A percentile compares a stretch with the other conserved stretches of the same genome.
Conservation (phyloP, 495 filamentous ascomycete species). For the Penicillium psychrofluorescens region DNA sequence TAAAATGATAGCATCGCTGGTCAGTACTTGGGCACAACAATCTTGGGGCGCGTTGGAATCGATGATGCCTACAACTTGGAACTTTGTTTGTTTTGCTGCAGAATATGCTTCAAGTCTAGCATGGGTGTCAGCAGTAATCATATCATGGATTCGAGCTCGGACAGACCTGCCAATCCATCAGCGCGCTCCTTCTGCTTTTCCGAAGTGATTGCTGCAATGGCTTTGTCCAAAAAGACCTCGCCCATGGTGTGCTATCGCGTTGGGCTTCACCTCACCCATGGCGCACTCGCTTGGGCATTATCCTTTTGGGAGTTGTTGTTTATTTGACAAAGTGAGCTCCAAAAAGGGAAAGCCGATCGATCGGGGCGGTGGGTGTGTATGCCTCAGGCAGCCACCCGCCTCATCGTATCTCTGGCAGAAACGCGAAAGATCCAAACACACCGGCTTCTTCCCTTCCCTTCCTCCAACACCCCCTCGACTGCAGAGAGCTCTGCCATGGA, state of each 20-base stretch:
- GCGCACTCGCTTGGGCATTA: not conserved
- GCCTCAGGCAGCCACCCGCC: no score
- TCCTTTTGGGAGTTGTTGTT: constrained; percentile 1
- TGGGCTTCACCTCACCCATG: no score
- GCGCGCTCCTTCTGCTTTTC: constrained; percentile 47
- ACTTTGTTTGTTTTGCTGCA: constrained; percentile 51
- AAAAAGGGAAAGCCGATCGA: no score
- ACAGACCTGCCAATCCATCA: constrained; percentile 45
- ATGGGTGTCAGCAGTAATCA: constrained; percentile 7
- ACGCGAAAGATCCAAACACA: constrained; percentile 14
- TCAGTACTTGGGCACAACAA: constrained; percentile 9
- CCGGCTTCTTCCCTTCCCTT: constrained; percentile 8
- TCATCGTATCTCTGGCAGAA: constrained; percentile 23
- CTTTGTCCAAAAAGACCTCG: constrained; percentile 32
- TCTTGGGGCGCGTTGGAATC: not conserved
- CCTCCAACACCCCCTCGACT: constrained; percentile 12
- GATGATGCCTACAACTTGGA: constrained; percentile 44
- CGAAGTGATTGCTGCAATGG: constrained; percentile 37
- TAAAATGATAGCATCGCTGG: constrained; percentile 15
- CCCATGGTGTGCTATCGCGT: constrained; percentile 12
- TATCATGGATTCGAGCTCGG: not conserved
- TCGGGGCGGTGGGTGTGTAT: no score
- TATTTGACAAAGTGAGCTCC: constrained; percentile 6
- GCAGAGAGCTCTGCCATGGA: constrained; percentile 22
- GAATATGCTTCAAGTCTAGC: constrained; percentile 54